Evolutionary conservation across 2,329 filamentous ascomycete species (phyloP), one percentile per base, ranked within the genome.

Genomic region (Tympanopsis confertula): DNA sequence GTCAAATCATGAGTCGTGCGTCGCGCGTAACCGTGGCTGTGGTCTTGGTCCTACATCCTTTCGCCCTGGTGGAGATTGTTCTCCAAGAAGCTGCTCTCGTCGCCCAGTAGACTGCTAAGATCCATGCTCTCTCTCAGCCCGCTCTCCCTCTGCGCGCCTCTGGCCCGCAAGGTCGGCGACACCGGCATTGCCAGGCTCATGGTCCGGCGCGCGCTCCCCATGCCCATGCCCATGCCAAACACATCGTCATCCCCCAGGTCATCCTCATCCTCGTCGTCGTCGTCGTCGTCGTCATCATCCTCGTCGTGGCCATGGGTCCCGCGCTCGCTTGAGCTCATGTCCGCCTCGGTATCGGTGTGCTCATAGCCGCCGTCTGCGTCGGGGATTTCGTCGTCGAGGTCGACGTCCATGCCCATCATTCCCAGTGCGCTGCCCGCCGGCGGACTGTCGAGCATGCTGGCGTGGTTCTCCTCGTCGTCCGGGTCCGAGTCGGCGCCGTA

Each of bases 311-410:
- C 22, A 10, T 26, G 7, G 22, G 7, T n/a, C n/a, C n/a, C 22
- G 7, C 47, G 48, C 41, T 46, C 54, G 0, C 58, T 48, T 50
- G 66, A 73, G 41, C 58, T 68, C 37, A 77, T 46, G 37, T 78
- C 77, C 5, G 68, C 79, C 45, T 86, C 82, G 2, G 80, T 82
- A 57, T 86, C 82, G 5, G 82, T 86, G 52, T 86, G 82, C 61
- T 87, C 82, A 60, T 86, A 86, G 47, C 74, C 72, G 19, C 61
- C 66, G 19, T 51, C 55, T 7, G 68, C 76, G 42, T 82, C 78
- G 15, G 80, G 79, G 24, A 86, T 72, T 41, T 82, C 78, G 36
- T 76, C 78, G 52, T 86, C 82, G 29, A 86, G 63, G 50, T 86
- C 70, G n/a, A 69, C 75, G 37, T 72, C 77, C 71, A 81, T 78